These are phyloP conservation scores for Leucoagaricus sp. DNA, from an alignment of 1,284 basidiomycete species.

Conservation along the genomic window DNA sequence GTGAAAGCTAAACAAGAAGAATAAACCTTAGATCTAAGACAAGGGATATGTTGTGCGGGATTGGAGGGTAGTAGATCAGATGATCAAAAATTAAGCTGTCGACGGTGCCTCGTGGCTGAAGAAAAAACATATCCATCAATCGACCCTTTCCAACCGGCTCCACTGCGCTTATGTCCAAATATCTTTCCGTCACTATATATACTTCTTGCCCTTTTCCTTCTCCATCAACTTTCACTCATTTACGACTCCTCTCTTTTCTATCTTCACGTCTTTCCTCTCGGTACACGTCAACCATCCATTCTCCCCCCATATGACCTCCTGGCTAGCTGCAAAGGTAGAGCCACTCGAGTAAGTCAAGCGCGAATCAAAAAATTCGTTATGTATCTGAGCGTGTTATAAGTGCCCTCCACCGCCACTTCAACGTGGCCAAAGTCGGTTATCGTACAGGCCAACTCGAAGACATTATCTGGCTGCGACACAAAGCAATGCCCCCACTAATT, in stretches of 20 bases:
- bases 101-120: constrained; percentile 10
- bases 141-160: constrained; percentile 11
- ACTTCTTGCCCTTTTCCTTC: constrained; percentile 14
- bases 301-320: not conserved
- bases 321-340: constrained; percentile 22
- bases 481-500: constrained; percentile 29
- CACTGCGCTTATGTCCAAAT: constrained; percentile 12
- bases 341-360: constrained; percentile 42
- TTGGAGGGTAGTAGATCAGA: not conserved
- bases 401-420: constrained; percentile 49
- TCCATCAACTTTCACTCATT: constrained; percentile 6
- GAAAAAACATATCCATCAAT: constrained; percentile 9
- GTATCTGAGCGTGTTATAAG: constrained; percentile 27
- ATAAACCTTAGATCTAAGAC: constrained; percentile 8
- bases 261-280: not conserved
- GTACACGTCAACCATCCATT: not conserved
- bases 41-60: not conserved
- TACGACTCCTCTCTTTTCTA: not conserved
- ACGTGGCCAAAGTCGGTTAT: constrained; percentile 35
- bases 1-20: not conserved
- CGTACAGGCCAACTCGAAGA: constrained; percentile 33
- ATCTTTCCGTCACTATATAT: constrained; percentile 16
- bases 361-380: not conserved
- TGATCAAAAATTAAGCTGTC: constrained; percentile 10
- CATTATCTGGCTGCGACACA: constrained; percentile 50